Evolutionary conservation across 2,329 filamentous ascomycete species (phyloP), one percentile per base, ranked within the genome.

Genomic region (Cercospora berteroae): DNA sequence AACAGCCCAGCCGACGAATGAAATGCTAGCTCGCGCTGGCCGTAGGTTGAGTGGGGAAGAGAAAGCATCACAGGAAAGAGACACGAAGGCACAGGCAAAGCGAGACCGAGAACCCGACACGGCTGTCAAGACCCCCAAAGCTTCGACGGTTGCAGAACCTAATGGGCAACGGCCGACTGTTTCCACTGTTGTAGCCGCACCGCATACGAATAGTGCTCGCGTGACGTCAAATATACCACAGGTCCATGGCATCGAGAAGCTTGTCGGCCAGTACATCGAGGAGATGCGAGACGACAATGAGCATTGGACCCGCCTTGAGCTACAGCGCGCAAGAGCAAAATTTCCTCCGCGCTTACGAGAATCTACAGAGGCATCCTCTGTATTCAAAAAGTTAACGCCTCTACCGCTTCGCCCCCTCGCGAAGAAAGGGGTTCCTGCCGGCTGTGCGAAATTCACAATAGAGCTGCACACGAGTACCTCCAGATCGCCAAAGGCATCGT

Each of bases 221-320:
- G 5, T 16, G 25, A 7, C 52, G 25, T 3, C 13, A 1, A 9
- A 25, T 57, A 8, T 18, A 10, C 16, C 50, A 7, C 50, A 27
- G 23, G 13, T 23, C 0, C 5, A 7, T 6, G 68, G 69, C 10
- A 68, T 76, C 1, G 74, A 75, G 63, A 66, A 60, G 20, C 65
- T 72, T 1, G 67, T 75, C 5, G 70, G 72, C 4, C 71, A 71
- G 39, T 70, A 71, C 36, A 33, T 75, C n/a, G 69, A 75, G 50
- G 73, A 77, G 64, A 58, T 74, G 31, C 70, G 70, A 5, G 65
- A 60, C 10, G 75, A 77, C 59, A 75, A 73, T 23, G 74, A 75
- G 44, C 70, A 76, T 61, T 75, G 70, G 71, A 73, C 67, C 2
- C 69, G 67, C 18, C 57, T 63, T 16, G 60, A 33, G 44, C 60